phyloP scores from a whole-genome alignment of 352 stramenopile species.

The Phytopythium chamaehyphon region DNA sequence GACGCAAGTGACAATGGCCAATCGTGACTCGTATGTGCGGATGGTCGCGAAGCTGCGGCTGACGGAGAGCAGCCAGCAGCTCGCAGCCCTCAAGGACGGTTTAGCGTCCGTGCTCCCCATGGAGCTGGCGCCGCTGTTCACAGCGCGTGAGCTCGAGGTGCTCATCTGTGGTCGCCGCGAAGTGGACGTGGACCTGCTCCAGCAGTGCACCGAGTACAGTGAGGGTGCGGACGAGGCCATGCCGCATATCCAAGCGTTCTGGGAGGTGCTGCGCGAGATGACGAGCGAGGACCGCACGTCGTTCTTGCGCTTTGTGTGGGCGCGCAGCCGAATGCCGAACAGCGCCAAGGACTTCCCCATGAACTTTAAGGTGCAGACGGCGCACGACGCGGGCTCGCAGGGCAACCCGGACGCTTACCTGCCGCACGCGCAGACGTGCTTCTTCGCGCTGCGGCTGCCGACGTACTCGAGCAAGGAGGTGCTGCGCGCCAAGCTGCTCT shows the following conservation, averaged over 20 bases:
- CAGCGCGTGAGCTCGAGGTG: conserved; percentile 93
- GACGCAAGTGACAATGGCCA: conserved; percentile 56
- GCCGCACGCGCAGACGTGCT: conserved; percentile 98
- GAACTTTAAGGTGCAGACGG: conserved; percentile 91
- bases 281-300: conserved; percentile 92
- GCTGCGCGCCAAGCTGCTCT: conserved; percentile 84
- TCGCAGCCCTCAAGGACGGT: conserved; percentile 75
- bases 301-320: conserved; percentile 98
- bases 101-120: conserved; percentile 94
- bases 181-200: conserved; percentile 96
- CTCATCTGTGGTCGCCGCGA: conserved; percentile 95
- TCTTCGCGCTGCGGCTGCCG: conserved; percentile 97
- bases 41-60: conserved; percentile 68
- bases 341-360: conserved; percentile 97
- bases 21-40: conserved; percentile 56
- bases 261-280: conserved; percentile 96
- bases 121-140: conserved; percentile 96
- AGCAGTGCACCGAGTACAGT: conserved; percentile 96
- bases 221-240: conserved; percentile 91
- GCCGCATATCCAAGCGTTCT: conserved; percentile 92
- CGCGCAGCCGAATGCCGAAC: conserved; percentile 94
- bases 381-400: conserved; percentile 73
- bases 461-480: conserved; percentile 92
- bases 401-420: conserved; percentile 89
- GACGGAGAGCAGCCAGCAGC: conserved; percentile 77